Evolutionary conservation across 345 rosid species (phyloP).

Genomic region (Salix caprea): DNA sequence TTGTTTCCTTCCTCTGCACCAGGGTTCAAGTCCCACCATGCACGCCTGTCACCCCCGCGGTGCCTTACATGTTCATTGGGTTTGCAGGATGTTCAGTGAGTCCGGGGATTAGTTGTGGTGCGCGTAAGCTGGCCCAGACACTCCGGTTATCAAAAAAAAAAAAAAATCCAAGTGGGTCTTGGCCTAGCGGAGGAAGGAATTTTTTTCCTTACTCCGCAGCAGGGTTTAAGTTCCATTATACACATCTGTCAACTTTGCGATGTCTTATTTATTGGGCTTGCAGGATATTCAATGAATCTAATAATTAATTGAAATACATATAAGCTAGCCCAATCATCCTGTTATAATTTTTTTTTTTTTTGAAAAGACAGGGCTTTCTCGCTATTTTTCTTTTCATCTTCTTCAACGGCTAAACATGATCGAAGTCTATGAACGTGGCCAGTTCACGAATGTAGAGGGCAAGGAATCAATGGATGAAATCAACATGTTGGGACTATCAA

Average conservation of each 20-base stretch:
- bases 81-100: too few species aligned
- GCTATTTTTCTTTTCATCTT: too few species aligned
- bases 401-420: background rate
- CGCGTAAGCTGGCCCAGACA: too few species aligned
- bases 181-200: too few species aligned
- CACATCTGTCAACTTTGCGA: rapidly evolving
- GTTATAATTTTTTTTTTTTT: too few species aligned
- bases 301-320: too few species aligned
- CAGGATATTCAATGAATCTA: rapidly evolving
- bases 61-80: too few species aligned
- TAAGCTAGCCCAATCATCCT: too few species aligned
- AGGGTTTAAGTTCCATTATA: rapidly evolving
- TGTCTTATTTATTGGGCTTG: rapidly evolving
- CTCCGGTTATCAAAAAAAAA: too few species aligned
- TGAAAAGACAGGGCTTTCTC: too few species aligned
- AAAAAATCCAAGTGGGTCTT: too few species aligned
- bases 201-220: rapidly evolving
- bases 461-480: background rate
- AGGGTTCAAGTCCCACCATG: rapidly evolving
- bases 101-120: too few species aligned
- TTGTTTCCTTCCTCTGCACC: rapidly evolving
- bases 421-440: conserved; percentile 14
- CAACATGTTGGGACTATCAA: background rate
- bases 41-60: rapidly evolving
- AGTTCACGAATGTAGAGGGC: background rate